These are phyloP conservation scores for Kodamaea plutei DNA, from an alignment of 1,139 yeast genomes.

Conservation along the genomic window DNA sequence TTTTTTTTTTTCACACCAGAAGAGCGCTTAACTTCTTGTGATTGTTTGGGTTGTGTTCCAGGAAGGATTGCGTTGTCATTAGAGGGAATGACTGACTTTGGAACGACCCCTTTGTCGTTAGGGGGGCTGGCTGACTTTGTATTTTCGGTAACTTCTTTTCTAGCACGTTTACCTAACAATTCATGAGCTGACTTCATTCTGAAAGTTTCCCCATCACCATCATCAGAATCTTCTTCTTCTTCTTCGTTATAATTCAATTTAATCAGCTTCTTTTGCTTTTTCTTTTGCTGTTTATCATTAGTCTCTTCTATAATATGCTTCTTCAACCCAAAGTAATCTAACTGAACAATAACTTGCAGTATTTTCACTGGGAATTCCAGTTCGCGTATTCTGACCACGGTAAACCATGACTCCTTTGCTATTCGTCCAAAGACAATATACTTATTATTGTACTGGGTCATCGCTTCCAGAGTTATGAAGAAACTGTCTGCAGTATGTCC, in stretches of 20 bases:
- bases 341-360: conserved; percentile 44
- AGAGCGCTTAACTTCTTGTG: too few species aligned
- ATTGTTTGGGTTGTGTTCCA: too few species aligned
- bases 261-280: conserved; percentile 14
- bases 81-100: neutral
- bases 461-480: conserved; percentile 49
- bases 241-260: conserved; percentile 25
- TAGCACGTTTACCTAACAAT: conserved; percentile 23
- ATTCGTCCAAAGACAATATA: conserved; percentile 62
- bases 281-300: conserved; percentile 22
- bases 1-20: neutral
- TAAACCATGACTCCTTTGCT: conserved; percentile 56
- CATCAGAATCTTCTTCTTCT: too few species aligned
- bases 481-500: conserved; percentile 44
- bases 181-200: conserved; percentile 53
- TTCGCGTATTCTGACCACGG: conserved; percentile 48
- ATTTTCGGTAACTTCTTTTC: conserved; percentile 11
- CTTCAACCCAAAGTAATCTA: conserved; percentile 38
- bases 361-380: conserved; percentile 38
- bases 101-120: neutral
- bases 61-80: too few species aligned
- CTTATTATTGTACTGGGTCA: conserved; percentile 42
- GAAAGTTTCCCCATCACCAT: conserved; percentile 30
- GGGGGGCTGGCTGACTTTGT: neutral
- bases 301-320: conserved; percentile 9